Evolutionary conservation across 192 early-diverging fungal species (phyloP), one percentile per base, ranked within the genome.

Genomic region (Backusella mclennaniae): DNA sequence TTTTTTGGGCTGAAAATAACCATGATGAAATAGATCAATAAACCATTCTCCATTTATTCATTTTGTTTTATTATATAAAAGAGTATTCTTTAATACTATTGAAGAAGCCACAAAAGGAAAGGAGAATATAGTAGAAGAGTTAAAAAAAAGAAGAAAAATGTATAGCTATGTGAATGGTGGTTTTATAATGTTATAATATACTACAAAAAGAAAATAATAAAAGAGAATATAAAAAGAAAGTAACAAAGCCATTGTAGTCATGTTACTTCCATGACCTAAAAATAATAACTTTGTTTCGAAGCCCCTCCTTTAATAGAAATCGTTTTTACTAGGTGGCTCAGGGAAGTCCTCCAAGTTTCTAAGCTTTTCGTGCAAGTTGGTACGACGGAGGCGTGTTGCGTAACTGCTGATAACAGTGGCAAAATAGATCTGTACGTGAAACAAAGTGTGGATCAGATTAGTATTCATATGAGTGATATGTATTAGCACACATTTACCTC

Each of bases 281-380:
- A 12, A 63, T 1, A 23, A 26, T 59, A 26, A 3, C n/a, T 26
- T 12, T 44, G 42, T 7, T 59, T 21, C 19, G 17, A 23, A 23
- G 7, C 23, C 11, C 56, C 0, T 12, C 14, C 66, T 49, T 71
- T 71, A 71, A 23, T 46, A 71, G 14, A 71, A 49, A 6, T 71
- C 70, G 21, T 23, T 26, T 71, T 71, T 71, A 49, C 42, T 71
- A 19, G 70, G 70, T 29, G 39, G 70, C 31, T 69, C 72, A 66
- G 80, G 80, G 42, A 77, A 81, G 26, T 81, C 80, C n/a, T 81
- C 80, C 26, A 77, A 41, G 41, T 81, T 74, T 59, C 76, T 68
- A 23, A 81, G 73, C 29, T 68, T 71, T 77, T 77, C 59, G 42
- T 81, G 80, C n/a, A 74, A 71, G 11, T 81, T 81, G 36, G 44